phyloP scores from a whole-genome alignment of 805 yeast species.

The Cyberlindnera xishuangbannaensis region DNA sequence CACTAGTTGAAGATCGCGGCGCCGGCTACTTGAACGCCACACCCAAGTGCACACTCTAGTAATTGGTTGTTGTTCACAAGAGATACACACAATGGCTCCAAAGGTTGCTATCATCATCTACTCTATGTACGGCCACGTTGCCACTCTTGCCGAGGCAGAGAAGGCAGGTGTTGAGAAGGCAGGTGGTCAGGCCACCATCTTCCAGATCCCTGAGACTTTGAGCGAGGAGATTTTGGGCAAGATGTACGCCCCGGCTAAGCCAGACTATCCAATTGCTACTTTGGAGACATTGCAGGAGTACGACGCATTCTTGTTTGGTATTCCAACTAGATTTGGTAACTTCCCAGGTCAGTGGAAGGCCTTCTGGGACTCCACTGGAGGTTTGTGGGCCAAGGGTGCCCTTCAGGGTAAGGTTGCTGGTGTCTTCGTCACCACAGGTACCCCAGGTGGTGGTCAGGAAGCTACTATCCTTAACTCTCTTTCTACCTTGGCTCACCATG shows the following conservation, averaged over 20 bases:
- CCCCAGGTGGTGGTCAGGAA: conserved; percentile 79
- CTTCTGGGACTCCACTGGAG: conserved; percentile 76
- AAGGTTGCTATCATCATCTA: conserved; percentile 54
- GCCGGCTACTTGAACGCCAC: too few species aligned
- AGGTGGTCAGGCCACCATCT: conserved; percentile 66
- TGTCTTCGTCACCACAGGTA: conserved; percentile 63
- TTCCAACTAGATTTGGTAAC: conserved; percentile 76
- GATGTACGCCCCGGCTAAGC: conserved; percentile 63
- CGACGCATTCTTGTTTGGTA: conserved; percentile 72
- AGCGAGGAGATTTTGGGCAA: conserved; percentile 51
- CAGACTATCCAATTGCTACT: conserved; percentile 53
- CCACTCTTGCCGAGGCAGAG: conserved; percentile 60
- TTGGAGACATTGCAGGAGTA: conserved; percentile 49
- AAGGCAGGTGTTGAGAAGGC: conserved; percentile 64
- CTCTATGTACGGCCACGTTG: conserved; percentile 77
- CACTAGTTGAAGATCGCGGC: too few species aligned
- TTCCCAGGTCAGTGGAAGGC: conserved; percentile 71
- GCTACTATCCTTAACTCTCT: conserved; percentile 54
- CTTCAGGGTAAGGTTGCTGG: conserved; percentile 72
- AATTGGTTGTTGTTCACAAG: too few species aligned
- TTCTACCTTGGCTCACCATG: conserved; percentile 66
- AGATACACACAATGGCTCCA: conserved; percentile 1
- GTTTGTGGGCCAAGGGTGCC: conserved; percentile 67
- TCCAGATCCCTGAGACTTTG: conserved; percentile 78
- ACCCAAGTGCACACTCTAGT: too few species aligned